Evolutionary conservation across 192 early-diverging fungal species (phyloP), one percentile per base, ranked within the genome.

Genomic region (Backusella macrospora): DNA sequence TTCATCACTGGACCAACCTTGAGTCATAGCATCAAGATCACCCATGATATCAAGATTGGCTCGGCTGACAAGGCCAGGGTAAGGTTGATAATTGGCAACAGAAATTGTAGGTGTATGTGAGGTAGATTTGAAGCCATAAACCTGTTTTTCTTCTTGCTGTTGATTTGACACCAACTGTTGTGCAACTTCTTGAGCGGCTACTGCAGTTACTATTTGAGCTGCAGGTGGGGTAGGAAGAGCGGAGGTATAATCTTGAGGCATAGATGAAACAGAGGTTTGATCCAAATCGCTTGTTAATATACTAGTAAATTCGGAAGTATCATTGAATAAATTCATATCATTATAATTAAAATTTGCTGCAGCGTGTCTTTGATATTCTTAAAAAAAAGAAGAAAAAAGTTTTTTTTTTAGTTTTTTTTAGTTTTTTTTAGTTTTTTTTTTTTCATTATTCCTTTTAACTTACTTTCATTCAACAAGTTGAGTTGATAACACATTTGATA

Each of bases 1-100:
- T 72, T 93, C 91, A 13, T 90, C 86, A 14, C 83, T 73, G 0
- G 83, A 73, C 92, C 92, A 93, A 65, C 86, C 84, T 70, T 85
- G 70, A 65, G 86, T 79, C 88, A 90, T 90, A 69, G 80, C 80
- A 37, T 90, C 86, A 26, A 92, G 80, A 74, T 93, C 86, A 65
- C 82, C 90, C 23, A 83, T 79, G 63, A 92, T 87, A 69, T 89
- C 82, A 45, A 92, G 73, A 47, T 85, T 87, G 47, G 88, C 87
- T 75, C 87, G 88, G 16, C 37, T 64, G 2, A 64, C 62, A 1
- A 64, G 26, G 0, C 62, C 62, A 0, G 62, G 62, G 37, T 64
- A 64, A 7, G 62, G 62, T 7, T 64, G 29, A 14, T 64, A 64
- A 2, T 64, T 64, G 15, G 26, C 62, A 5, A 64, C 37, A 14